phyloP scores from a whole-genome alignment of 257 asterid genomes.

The Cordia subcordata region DNA sequence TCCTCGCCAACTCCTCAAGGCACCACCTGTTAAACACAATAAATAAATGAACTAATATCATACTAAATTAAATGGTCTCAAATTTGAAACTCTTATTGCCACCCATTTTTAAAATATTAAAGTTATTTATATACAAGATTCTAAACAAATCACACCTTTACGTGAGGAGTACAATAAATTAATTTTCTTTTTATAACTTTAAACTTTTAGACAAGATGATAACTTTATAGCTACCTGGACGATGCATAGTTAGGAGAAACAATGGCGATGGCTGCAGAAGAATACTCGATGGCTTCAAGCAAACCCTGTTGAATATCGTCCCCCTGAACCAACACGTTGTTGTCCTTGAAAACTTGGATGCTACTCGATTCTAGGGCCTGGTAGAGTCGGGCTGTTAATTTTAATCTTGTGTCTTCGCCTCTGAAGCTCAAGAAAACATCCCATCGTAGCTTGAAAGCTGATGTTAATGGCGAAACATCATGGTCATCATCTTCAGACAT shows the following conservation, averaged over 20 bases:
- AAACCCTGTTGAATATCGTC: constrained; percentile 11
- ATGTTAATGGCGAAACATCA: background rate
- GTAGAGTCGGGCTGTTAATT: constrained; percentile 18
- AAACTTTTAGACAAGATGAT: too few relatives aligned
- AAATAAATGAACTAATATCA: too few relatives aligned
- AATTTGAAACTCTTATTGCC: too few relatives aligned
- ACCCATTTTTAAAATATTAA: too few relatives aligned
- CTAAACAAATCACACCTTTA: too few relatives aligned
- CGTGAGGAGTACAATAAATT: too few relatives aligned
- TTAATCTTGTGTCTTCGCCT: constrained; percentile 28
- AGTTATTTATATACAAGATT: too few relatives aligned
- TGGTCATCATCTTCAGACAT: constrained; percentile 9
- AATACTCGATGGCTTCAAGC: constrained; percentile 4
- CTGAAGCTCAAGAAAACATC: constrained; percentile 30
- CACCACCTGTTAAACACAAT: too few relatives aligned
- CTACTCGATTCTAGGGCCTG: constrained; percentile 10
- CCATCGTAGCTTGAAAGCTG: constrained; percentile 19
- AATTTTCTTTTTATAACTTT: too few relatives aligned
- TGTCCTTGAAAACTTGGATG: constrained; percentile 26
- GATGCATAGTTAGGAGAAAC: constrained; percentile 27
- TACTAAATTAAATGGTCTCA: too few relatives aligned
- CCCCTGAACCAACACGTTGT: constrained; percentile 21
- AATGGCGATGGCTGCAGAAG: constrained; percentile 29
- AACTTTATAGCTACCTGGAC: too few relatives aligned
- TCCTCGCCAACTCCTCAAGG: constrained; percentile 27